Evolutionary conservation across 1,284 basidiomycete genomes (phyloP), one percentile per base, ranked within the genome.

Genomic region (Hemileia vastatrix): DNA sequence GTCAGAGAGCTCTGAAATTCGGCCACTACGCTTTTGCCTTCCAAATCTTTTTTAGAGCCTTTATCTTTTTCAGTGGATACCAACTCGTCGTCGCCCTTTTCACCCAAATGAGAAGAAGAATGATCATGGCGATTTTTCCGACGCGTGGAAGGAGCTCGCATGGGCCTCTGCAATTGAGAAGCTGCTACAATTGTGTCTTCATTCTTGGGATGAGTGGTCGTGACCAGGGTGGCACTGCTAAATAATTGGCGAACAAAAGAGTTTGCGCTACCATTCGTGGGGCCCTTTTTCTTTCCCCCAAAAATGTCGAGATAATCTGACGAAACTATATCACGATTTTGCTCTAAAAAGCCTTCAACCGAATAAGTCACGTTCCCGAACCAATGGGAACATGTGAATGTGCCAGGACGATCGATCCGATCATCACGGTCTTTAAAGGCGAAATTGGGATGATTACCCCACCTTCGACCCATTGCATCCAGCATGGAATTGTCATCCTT

Each of bases 401-500:
- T 87, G 4, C 91, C 91, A 0, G 84, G 84, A 9, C 88, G 83
- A 72, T 92, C 87, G 53, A 83, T 78, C 23, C 67, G 60, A 0
- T 80, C 79, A 15, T 88, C 86, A 3, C 86, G 77, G 76, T 91
- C 67, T 56, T 68, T 67, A 44, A 65, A 68, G 6, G 59, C 88
- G 83, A 97, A 96, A 0, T 86, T 87, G 0, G 86, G 83, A 73
- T 97, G 92, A 71, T 90, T 94, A 3, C 85, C 87, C 90, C 92
- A 97, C 2, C 92, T 84, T 78, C 96, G 96, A 58, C 83, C 80
- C 73, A 97, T 91, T 0, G 92, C 89, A 68, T 96, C 90, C 15
- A 94, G 84, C 90, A 97, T 95, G 3, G 87, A 90, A 63, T 86
- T 82, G 71, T 96, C 90, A 5, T 86, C 91, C 83, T 93, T 94